phyloP scores from a whole-genome alignment of 805 yeast genomes.

The Ogataea philodendri region DNA sequence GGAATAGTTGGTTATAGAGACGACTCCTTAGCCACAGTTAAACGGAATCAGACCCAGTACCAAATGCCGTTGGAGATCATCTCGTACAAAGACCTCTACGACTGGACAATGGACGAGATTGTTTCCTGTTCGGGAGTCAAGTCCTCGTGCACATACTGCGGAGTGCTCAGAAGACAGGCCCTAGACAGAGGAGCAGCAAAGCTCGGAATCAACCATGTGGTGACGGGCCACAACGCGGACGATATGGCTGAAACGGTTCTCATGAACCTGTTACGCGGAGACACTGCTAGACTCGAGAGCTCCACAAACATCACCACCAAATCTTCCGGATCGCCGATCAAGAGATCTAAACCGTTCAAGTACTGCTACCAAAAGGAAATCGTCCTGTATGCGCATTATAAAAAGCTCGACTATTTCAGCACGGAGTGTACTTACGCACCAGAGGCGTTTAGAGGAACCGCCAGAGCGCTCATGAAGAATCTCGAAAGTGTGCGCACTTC shows the following conservation, averaged over 20 bases:
- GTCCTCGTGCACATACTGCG: constrained; percentile 96
- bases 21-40: constrained; percentile 95
- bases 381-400: constrained; percentile 95
- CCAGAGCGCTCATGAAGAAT: constrained; percentile 86
- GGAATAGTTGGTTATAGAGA: constrained; percentile 97
- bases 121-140: constrained; percentile 92
- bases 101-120: constrained; percentile 99
- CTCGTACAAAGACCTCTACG: constrained; percentile 82
- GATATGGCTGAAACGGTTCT: constrained; percentile 98
- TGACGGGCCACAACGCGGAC: constrained; percentile 98
- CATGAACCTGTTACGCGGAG: constrained; percentile 96
- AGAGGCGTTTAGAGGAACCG: constrained; percentile 97
- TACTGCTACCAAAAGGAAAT: constrained; percentile 96
- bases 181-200: constrained; percentile 92
- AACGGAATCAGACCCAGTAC: constrained; percentile 79
- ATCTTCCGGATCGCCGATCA: constrained; percentile 82
- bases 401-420: constrained; percentile 89
- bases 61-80: constrained; percentile 45
- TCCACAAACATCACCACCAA: constrained; percentile 85
- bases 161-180: constrained; percentile 95
- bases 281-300: constrained; percentile 84
- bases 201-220: constrained; percentile 82
- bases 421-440: constrained; percentile 99
- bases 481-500: constrained; percentile 88
- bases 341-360: constrained; percentile 93